phyloP scores from a whole-genome alignment of 768 basidiomycete species.

The Wakefieldia striispora region DNA sequence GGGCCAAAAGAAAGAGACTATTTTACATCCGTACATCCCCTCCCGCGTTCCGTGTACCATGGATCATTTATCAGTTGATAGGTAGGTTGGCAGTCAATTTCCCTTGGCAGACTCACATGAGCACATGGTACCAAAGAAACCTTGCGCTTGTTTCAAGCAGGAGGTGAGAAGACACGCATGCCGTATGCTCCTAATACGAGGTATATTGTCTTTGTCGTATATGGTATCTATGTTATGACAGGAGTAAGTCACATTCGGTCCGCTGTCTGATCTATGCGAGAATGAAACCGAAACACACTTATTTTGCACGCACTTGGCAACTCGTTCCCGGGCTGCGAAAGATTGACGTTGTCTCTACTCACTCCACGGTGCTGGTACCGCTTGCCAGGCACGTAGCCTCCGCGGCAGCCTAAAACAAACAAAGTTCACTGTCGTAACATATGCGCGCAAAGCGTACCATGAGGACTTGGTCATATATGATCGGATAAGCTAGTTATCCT shows the following conservation, averaged over 20 bases:
- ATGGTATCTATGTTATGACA: slow-evolving; percentile 17
- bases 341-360: slow-evolving; percentile 18
- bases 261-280: slow-evolving; percentile 8
- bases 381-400: slow-evolving; percentile 12
- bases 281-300: slow-evolving; percentile 1
- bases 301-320: slow-evolving; percentile 1
- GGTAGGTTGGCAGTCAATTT: neutral
- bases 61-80: slow-evolving; percentile 3
- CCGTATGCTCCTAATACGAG: slow-evolving; percentile 26
- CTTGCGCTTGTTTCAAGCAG: slow-evolving; percentile 1
- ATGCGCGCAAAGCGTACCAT: slow-evolving; percentile 2
- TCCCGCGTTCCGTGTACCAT: slow-evolving; percentile 7
- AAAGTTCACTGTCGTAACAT: slow-evolving; percentile 6
- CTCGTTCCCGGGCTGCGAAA: slow-evolving; percentile 18
- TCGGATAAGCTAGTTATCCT: slow-evolving; percentile 2
- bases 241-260: slow-evolving; percentile 14
- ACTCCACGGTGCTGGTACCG: slow-evolving; percentile 28
- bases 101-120: slow-evolving; percentile 2
- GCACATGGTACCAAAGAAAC: neutral
- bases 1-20: slow-evolving; percentile 2
- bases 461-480: slow-evolving; percentile 1
- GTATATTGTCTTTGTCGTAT: slow-evolving; percentile 21
- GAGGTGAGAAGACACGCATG: slow-evolving; percentile 15
- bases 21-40: neutral
- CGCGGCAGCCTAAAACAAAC: slow-evolving; percentile 18